Conservation (phyloP, 306 rosid species). For the Alnus rubra region DNA sequence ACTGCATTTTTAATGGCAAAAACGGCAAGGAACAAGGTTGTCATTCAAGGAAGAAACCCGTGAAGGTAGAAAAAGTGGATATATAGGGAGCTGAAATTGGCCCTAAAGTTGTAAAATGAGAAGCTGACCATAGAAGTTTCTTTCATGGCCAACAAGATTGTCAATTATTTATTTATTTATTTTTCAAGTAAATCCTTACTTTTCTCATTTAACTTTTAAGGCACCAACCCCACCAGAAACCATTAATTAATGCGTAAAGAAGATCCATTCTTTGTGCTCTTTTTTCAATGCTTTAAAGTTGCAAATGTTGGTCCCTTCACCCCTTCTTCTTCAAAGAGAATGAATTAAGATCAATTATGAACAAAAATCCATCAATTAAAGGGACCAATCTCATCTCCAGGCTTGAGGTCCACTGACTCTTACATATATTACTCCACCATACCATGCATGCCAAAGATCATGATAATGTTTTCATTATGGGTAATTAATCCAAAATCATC, state of each 20-base stretch:
- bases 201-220: slow-evolving; percentile 5
- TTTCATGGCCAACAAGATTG: no score
- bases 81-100: background rate
- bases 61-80: slow-evolving; percentile 5
- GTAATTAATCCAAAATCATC: slow-evolving; percentile 4
- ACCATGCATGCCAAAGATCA: background rate
- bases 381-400: background rate
- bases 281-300: slow-evolving; percentile 3
- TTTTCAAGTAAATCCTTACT: no score
- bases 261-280: slow-evolving; percentile 11
- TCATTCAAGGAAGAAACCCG: slow-evolving; percentile 19
- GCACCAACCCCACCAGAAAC: slow-evolving; percentile 35
- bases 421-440: background rate
- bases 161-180: no score
- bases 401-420: background rate
- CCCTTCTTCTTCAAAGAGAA: slow-evolving; percentile 5
- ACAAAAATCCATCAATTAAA: background rate
- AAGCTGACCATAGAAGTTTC: no score
- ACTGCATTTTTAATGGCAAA: no score
- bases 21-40: background rate
- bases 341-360: background rate
- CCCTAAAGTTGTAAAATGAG: background rate
- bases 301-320: background rate
- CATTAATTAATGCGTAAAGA: slow-evolving; percentile 22
- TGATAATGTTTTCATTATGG: background rate